Evolutionary conservation across 495 filamentous ascomycete genomes (phyloP).

Genomic region (Neohortaea acidophila): DNA sequence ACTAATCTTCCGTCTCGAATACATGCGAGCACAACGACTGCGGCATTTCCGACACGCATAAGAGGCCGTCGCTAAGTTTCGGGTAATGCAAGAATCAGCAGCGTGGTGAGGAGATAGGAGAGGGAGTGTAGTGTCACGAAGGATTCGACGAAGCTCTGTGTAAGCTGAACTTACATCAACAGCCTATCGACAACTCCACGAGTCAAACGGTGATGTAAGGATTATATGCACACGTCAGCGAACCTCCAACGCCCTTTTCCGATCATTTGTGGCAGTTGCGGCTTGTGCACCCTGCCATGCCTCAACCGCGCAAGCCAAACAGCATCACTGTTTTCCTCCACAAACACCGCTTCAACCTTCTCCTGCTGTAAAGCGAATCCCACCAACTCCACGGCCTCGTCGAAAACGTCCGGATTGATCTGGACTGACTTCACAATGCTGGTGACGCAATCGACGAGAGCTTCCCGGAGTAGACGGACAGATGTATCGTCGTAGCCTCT

Average conservation of each 20-base stretch:
- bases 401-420: constrained; percentile 48
- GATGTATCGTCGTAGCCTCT: constrained; percentile 37
- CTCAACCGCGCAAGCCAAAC: constrained; percentile 43
- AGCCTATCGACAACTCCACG: no score
- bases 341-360: constrained; percentile 40
- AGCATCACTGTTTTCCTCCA: constrained; percentile 49
- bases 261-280: background rate
- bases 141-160: no score
- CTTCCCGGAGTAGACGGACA: constrained; percentile 44
- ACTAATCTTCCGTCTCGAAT: no score
- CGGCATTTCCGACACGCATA: no score
- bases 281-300: background rate
- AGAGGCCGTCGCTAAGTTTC: no score
- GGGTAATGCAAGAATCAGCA: no score
- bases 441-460: constrained; percentile 37
- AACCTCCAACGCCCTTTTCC: background rate
- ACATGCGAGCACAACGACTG: no score
- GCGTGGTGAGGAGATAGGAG: no score
- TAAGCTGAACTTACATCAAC: no score
- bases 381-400: constrained; percentile 49
- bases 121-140: no score
- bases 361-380: constrained; percentile 33
- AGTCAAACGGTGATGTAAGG: no score
- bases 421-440: constrained; percentile 40
- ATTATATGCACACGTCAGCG: no score